A percentile compares a stretch with the other conserved stretches of the same genome.
Evolutionary conservation across 768 basidiomycete species (phyloP).

Genomic region (Tremella mesenterica): DNA sequence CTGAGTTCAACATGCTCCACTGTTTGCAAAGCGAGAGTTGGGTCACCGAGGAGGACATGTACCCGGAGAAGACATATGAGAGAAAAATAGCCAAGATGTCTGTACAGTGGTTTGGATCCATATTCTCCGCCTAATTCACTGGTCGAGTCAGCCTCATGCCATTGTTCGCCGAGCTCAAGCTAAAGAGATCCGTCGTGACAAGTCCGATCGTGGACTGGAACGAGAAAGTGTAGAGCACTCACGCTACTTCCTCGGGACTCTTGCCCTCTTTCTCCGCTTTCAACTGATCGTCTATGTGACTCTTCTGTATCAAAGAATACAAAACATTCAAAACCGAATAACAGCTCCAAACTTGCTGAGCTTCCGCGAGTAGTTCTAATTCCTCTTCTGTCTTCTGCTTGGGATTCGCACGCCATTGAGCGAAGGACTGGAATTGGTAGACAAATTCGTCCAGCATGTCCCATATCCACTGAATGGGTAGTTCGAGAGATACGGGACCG

Average conservation of each 20-base stretch:
- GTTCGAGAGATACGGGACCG: constrained; percentile 80
- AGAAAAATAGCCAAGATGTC: constrained; percentile 94
- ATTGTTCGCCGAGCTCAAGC: no score
- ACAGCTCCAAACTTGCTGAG: constrained; percentile 78
- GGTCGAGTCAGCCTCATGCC: neutral
- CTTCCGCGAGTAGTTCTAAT: constrained; percentile 57
- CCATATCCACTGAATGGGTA: constrained; percentile 96
- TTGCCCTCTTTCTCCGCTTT: constrained; percentile 70
- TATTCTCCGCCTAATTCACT: constrained; percentile 87
- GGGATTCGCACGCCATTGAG: constrained; percentile 71
- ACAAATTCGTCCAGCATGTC: constrained; percentile 52
- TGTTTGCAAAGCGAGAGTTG: constrained; percentile 70
- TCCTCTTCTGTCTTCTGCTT: constrained; percentile 81
- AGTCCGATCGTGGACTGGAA: neutral
- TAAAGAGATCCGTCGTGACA: neutral
- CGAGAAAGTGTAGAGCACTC: constrained; percentile 40
- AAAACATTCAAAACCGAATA: constrained; percentile 97
- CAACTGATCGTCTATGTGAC: constrained; percentile 87
- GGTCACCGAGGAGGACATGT: constrained; percentile 86
- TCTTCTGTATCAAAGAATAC: constrained; percentile 97
- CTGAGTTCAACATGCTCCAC: constrained; percentile 90
- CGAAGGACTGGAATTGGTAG: constrained; percentile 96
- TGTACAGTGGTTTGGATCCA: constrained; percentile 78
- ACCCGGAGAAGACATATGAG: constrained; percentile 90
- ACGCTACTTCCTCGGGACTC: constrained; percentile 74